A percentile compares a stretch with the other conserved stretches of the same genome.
Evolutionary conservation across 306 rosid species (phyloP).

Genomic region (Pueraria montana): DNA sequence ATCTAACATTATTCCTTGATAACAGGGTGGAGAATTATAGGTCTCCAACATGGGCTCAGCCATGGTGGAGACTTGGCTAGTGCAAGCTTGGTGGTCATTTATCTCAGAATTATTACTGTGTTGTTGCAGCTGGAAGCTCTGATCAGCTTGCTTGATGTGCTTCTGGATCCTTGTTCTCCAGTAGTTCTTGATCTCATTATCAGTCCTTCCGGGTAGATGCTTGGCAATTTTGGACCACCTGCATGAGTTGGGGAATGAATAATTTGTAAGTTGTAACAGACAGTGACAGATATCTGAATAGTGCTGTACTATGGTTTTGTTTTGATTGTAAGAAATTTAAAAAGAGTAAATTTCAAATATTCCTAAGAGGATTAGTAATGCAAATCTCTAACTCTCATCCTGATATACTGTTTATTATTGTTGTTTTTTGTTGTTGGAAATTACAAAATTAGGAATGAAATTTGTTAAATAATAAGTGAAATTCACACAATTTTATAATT

Average conservation of each 20-base stretch:
- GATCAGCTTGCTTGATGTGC: slow-evolving; percentile 78
- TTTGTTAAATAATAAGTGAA: neutral
- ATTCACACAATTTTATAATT: neutral
- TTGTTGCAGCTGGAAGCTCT: slow-evolving; percentile 53
- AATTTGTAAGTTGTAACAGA: slow-evolving; percentile 14
- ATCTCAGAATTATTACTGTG: slow-evolving; percentile 13
- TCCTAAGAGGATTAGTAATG: neutral
- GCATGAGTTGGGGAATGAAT: slow-evolving; percentile 27
- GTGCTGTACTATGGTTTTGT: neutral
- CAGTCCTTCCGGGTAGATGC: slow-evolving; percentile 67
- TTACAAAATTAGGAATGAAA: neutral
- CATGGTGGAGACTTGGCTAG: slow-evolving; percentile 54
- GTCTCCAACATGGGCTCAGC: slow-evolving; percentile 58
- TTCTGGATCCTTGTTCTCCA: slow-evolving; percentile 94
- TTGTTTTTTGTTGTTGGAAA: neutral
- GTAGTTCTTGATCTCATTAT: slow-evolving; percentile 72
- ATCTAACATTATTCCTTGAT: slow-evolving; percentile 38
- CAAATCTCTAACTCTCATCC: no score
- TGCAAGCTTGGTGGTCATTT: slow-evolving; percentile 52
- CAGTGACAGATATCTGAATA: neutral
- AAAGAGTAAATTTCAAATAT: neutral
- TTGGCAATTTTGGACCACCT: slow-evolving; percentile 97
- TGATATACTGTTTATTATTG: no score
- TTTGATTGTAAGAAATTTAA: neutral
- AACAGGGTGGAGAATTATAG: slow-evolving; percentile 46